A percentile compares a stretch with the other conserved stretches of the same genome.
These are phyloP conservation scores for Aspergillus sclerotioniger DNA, from an alignment of 495 filamentous ascomycete genomes.

Conservation along the genomic window DNA sequence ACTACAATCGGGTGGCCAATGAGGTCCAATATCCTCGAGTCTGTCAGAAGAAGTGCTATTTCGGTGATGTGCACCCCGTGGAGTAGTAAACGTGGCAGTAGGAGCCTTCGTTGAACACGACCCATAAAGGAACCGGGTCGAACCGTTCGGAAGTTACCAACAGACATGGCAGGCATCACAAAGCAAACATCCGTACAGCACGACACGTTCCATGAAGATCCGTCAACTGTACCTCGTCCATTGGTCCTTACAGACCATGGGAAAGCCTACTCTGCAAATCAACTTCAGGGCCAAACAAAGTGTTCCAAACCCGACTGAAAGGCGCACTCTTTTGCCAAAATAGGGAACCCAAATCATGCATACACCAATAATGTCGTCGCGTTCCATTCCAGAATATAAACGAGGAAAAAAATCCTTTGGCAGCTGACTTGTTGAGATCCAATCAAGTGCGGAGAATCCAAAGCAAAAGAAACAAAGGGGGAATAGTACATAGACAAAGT, in stretches of 20 bases:
- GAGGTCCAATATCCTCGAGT: neutral
- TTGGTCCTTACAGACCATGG: neutral
- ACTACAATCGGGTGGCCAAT: slow-evolving; percentile 11
- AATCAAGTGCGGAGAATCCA: slow-evolving; percentile 10
- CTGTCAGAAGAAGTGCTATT: neutral
- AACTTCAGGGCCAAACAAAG: neutral
- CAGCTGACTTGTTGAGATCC: slow-evolving; percentile 16
- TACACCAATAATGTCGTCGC: slow-evolving; percentile 10
- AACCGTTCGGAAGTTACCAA: neutral
- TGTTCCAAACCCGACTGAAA: neutral
- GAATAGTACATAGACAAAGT: slow-evolving; percentile 14
- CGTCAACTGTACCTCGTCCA: neutral
- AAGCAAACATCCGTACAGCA: neutral
- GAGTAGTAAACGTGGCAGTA: neutral
- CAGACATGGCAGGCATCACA: neutral
- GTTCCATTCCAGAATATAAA: slow-evolving; percentile 9
- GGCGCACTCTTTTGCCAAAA: neutral
- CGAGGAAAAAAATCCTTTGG: slow-evolving; percentile 12
- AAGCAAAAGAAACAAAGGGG: slow-evolving; percentile 14
- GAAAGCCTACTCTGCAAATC: neutral
- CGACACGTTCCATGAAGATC: neutral
- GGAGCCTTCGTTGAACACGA: neutral
- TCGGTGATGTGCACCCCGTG: neutral
- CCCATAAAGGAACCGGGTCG: neutral
- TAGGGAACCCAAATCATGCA: neutral